phyloP scores from a whole-genome alignment of 2,329 filamentous ascomycete genomes.

The Paracamarosporium sp. region DNA sequence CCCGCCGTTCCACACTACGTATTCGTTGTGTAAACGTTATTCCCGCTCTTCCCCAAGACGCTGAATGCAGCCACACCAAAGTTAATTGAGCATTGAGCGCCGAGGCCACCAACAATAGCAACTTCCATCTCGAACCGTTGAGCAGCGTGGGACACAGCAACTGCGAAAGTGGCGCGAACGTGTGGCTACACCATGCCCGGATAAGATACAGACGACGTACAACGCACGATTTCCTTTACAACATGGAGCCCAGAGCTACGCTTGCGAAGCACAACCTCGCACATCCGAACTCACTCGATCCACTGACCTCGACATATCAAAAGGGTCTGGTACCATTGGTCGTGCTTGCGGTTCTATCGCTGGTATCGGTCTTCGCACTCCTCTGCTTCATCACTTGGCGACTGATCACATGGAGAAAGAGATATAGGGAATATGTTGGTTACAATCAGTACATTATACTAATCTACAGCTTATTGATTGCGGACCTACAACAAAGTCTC shows the following conservation, averaged over 20 bases:
- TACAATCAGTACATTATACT: slow-evolving; percentile 63
- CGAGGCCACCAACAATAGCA: not conserved
- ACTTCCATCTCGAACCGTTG: not conserved
- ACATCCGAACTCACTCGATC: slow-evolving; percentile 39
- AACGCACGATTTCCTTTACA: not conserved
- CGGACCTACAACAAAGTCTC: slow-evolving; percentile 60
- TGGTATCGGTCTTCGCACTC: slow-evolving; percentile 52
- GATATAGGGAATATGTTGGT: slow-evolving; percentile 57
- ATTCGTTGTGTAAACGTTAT: not conserved
- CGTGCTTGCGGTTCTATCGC: slow-evolving; percentile 55
- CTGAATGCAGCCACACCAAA: not conserved
- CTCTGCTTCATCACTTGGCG: slow-evolving; percentile 59
- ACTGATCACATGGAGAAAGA: slow-evolving; percentile 57
- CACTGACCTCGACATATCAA: slow-evolving; percentile 35
- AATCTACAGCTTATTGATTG: slow-evolving; percentile 61
- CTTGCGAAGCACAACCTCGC: slow-evolving; percentile 28
- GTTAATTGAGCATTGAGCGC: not conserved
- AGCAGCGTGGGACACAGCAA: not conserved
- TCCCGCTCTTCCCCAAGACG: not conserved
- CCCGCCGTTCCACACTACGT: not conserved
- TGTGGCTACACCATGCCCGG: not conserved
- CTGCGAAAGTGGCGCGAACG: slow-evolving; percentile 1
- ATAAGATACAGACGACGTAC: not conserved
- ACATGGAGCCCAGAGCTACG: slow-evolving; percentile 15
- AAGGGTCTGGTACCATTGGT: slow-evolving; percentile 56